Percentiles rank a stretch among this genome's conserved stretches.
Conservation (phyloP, 2,329 filamentous ascomycete species). For the Paecilomyces niveus region DNA sequence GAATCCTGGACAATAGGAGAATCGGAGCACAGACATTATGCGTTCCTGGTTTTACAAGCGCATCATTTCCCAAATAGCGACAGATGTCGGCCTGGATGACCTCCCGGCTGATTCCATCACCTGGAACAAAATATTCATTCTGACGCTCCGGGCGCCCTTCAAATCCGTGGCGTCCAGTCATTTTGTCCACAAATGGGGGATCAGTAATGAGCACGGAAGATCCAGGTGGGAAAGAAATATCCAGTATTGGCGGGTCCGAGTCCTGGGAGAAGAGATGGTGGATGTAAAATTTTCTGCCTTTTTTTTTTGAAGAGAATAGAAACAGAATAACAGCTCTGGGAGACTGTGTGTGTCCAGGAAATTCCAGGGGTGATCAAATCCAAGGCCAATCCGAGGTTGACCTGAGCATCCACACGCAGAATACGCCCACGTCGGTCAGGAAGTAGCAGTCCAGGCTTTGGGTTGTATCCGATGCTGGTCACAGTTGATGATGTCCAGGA, state of each 20-base stretch:
- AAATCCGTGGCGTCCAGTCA: constrained; percentile 31
- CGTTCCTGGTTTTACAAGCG: constrained; percentile 66
- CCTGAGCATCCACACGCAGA: neutral
- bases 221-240: constrained; percentile 4
- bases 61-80: constrained; percentile 76
- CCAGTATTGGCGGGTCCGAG: constrained; percentile 8
- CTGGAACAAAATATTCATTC: constrained; percentile 74
- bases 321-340: constrained; percentile 18
- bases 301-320: constrained; percentile 9
- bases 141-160: constrained; percentile 36
- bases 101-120: constrained; percentile 74
- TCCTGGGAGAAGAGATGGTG: constrained; percentile 9
- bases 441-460: neutral
- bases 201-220: constrained; percentile 10
- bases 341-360: constrained; percentile 13
- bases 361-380: constrained; percentile 13
- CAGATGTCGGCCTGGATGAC: constrained; percentile 81
- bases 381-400: constrained; percentile 12
- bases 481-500: neutral
- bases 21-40: constrained; percentile 56
- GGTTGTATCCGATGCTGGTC: neutral
- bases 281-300: neutral
- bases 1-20: constrained; percentile 9
- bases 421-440: neutral
- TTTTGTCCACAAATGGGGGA: constrained; percentile 22